phyloP scores from a whole-genome alignment of 179 eudicot species.

The Silene noctiflora region DNA sequence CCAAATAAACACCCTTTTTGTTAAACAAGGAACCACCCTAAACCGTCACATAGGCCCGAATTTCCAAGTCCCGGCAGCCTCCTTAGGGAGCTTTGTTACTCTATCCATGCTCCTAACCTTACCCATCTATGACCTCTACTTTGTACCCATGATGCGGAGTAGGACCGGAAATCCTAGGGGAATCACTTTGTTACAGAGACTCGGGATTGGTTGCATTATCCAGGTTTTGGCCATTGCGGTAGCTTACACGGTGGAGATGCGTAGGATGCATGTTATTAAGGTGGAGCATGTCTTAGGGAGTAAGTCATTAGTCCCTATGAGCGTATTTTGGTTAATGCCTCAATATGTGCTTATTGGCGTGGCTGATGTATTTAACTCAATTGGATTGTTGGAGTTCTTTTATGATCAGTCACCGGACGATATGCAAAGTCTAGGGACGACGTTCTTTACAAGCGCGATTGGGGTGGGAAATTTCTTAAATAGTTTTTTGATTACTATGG shows the following conservation, averaged over 20 bases:
- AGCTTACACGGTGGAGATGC: conserved; percentile 56
- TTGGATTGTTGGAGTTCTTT: conserved; percentile 74
- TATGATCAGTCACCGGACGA: conserved; percentile 80
- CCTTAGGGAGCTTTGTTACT: conserved; percentile 65
- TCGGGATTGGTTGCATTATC: conserved; percentile 60
- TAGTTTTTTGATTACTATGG: conserved; percentile 64
- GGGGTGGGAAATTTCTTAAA: conserved; percentile 79
- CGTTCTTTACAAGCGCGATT: conserved; percentile 69
- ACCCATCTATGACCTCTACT: conserved; percentile 69
- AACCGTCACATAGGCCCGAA: conserved; percentile 47
- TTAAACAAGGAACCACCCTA: conserved; percentile 79
- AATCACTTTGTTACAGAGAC: conserved; percentile 64
- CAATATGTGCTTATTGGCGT: conserved; percentile 63
- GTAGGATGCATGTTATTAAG: conserved; percentile 50
- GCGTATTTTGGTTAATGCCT: conserved; percentile 59
- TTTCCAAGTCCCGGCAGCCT: conserved; percentile 76
- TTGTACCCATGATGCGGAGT: conserved; percentile 57
- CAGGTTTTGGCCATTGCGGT: conserved; percentile 58
- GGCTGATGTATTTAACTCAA: conserved; percentile 67
- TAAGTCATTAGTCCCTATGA: conserved; percentile 52
- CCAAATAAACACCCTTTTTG: conserved; percentile 72
- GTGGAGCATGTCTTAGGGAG: conserved; percentile 31
- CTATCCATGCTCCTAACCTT: conserved; percentile 60
- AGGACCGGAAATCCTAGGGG: conserved; percentile 67
- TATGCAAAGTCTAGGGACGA: conserved; percentile 82